Evolutionary conservation across 805 yeast species (phyloP).

Genomic region (Schizosaccharomyces osmophilus): DNA sequence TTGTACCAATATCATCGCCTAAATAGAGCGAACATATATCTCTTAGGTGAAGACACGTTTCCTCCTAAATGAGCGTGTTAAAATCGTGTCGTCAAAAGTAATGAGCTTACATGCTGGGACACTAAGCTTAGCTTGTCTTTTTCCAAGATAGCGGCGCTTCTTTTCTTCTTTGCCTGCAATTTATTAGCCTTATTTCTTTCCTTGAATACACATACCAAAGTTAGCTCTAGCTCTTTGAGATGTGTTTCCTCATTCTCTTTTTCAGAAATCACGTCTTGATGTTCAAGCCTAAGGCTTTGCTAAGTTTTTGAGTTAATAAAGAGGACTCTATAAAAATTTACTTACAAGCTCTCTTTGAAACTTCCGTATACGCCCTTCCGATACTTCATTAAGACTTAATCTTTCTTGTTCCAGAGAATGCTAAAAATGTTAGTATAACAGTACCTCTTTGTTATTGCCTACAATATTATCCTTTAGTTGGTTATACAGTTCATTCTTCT

Average conservation of each 20-base stretch:
- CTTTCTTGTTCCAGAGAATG: not conserved
- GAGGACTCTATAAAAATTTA: not conserved
- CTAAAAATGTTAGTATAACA: no score
- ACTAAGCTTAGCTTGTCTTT: not conserved
- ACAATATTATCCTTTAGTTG: no score
- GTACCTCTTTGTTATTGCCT: no score
- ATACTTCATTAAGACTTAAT: not conserved
- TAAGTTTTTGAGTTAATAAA: not conserved
- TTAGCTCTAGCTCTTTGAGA: not conserved
- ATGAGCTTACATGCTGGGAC: not conserved
- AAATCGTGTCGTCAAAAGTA: not conserved
- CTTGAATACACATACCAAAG: not conserved
- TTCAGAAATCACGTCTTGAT: not conserved
- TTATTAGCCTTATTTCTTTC: not conserved
- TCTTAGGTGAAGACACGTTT: not conserved
- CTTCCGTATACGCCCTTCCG: not conserved
- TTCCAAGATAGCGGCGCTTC: not conserved
- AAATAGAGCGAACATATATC: not conserved
- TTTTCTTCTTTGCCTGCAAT: not conserved
- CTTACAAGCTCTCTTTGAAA: not conserved
- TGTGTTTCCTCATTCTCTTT: not conserved
- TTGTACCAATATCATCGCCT: no score
- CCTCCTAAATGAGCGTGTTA: not conserved
- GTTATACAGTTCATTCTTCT: no score
- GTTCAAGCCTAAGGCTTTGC: not conserved